Conservation (phyloP, 202 grass and related monocot genomes). For the Sporobolus alterniflorus region DNA sequence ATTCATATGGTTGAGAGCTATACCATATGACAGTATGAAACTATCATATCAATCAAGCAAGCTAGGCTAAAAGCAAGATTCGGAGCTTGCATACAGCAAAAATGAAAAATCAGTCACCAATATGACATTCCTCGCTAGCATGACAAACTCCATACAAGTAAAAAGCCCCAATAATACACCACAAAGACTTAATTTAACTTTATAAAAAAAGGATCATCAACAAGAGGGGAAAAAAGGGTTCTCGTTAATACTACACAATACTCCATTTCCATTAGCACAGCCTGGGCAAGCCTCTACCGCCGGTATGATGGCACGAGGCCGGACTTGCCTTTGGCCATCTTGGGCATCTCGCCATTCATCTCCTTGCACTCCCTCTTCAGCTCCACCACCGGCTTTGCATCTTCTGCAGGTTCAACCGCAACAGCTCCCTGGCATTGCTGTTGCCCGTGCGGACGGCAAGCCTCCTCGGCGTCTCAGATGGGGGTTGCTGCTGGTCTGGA, state of each 20-base stretch:
- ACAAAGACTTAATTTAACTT: conserved; percentile 11
- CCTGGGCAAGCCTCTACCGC: conserved; percentile 63
- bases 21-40: too few species aligned
- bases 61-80: too few species aligned
- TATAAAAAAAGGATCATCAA: conserved; percentile 24
- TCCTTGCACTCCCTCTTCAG: conserved; percentile 85
- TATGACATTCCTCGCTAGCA: too few species aligned
- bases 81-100: too few species aligned
- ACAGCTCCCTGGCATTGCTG: conserved; percentile 65
- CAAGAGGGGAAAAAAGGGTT: background rate
- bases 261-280: conserved; percentile 56
- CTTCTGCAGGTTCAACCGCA: conserved; percentile 64
- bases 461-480: conserved; percentile 41
- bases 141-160: too few species aligned
- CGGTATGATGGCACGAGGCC: conserved; percentile 47
- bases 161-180: too few species aligned
- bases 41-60: too few species aligned
- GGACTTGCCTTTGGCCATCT: conserved; percentile 52
- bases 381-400: conserved; percentile 87
- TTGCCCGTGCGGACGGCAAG: background rate
- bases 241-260: background rate
- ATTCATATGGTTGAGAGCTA: too few species aligned
- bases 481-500: conserved; percentile 46
- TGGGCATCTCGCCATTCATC: conserved; percentile 82
- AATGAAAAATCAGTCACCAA: too few species aligned